These are phyloP conservation scores for Discostella stelligeroides DNA, from an alignment of 108 stramenopile genomes.

Conservation along the genomic window DNA sequence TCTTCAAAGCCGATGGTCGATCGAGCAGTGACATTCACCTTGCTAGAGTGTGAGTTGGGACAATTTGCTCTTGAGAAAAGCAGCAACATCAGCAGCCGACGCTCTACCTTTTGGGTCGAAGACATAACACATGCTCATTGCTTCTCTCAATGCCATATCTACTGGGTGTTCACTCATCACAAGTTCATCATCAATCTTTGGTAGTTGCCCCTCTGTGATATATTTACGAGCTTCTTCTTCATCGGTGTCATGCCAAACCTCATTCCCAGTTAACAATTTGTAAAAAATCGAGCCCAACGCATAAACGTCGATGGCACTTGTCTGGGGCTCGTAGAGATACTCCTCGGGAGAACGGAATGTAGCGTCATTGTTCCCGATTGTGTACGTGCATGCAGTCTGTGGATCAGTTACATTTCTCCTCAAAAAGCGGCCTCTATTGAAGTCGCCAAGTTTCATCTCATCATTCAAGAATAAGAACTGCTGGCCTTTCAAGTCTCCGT, in stretches of 20 bases:
- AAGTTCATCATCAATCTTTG: slow-evolving; percentile 27
- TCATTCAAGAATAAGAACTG: slow-evolving; percentile 44
- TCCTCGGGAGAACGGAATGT: slow-evolving; percentile 49
- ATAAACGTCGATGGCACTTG: slow-evolving; percentile 48
- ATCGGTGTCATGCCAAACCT: slow-evolving; percentile 24
- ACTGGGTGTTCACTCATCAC: slow-evolving; percentile 33
- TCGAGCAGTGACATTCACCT: not conserved
- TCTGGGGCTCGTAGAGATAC: slow-evolving; percentile 41
- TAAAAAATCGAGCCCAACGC: slow-evolving; percentile 49
- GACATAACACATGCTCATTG: slow-evolving; percentile 42
- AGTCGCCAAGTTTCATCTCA: slow-evolving; percentile 40
- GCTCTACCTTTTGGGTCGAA: slow-evolving; percentile 24
- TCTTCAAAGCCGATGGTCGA: not conserved
- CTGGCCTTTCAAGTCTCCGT: slow-evolving; percentile 44
- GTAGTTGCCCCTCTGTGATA: slow-evolving; percentile 32
- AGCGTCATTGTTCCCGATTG: slow-evolving; percentile 47
- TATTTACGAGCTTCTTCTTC: slow-evolving; percentile 17
- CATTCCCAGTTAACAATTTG: slow-evolving; percentile 24
- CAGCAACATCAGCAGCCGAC: slow-evolving; percentile 3
- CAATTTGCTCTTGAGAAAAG: slow-evolving; percentile 3
- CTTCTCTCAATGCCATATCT: slow-evolving; percentile 23
- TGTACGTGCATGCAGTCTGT: slow-evolving; percentile 37
- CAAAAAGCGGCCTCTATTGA: slow-evolving; percentile 45
- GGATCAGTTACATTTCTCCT: slow-evolving; percentile 28
- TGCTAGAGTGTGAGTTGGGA: no score